Evolutionary conservation across 1,284 basidiomycete genomes (phyloP), one percentile per base, ranked within the genome.

Genomic region (Amylostereum chailletii): DNA sequence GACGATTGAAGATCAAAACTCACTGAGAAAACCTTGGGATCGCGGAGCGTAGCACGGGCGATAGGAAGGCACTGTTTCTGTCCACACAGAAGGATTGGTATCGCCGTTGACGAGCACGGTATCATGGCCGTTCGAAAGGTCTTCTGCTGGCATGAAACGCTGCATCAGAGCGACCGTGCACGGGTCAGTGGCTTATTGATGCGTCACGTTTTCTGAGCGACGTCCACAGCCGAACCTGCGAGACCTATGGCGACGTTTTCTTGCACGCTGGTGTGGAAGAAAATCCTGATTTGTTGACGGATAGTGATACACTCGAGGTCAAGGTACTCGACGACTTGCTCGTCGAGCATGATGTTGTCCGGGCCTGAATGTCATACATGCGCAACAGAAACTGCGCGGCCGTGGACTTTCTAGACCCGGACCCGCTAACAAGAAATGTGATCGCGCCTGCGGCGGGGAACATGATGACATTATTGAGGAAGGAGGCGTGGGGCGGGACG

Each of bases 41-140:
- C 81, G 47, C 94, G 76, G 50, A 99, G 70, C 52, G 81, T 76
- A 2, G 94, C 94, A 48, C 95, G 74, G 1, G 96, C 95, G 55
- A 99, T 85, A 1, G 93, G 91, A 11, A 99, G 64, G 7, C 96
- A 70, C 69, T 99, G 96, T 58, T 83, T 83, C 74, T 99, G 96
- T 3, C 95, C 95, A 30, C 96, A 19, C 95, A 54, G 88, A 92
- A 53, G 98, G 70, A 47, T 77, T 81, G 1, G 86, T 79, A 2
- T 91, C 92, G 10, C 78, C 81, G 30, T 70, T 78, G 0, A 86
- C 91, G 9, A 96, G 67, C 44, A 72, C 66, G 0, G 94, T 98
- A 49, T 94, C 90, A 61, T 97, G 97, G 0, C 91, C 92, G 5
- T 87, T 75, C 0, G 92, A 92, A 6, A 98, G 71, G 51, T 86